Evolutionary conservation across 306 rosid genomes (phyloP).

Genomic region (Glycyrrhiza uralensis): DNA sequence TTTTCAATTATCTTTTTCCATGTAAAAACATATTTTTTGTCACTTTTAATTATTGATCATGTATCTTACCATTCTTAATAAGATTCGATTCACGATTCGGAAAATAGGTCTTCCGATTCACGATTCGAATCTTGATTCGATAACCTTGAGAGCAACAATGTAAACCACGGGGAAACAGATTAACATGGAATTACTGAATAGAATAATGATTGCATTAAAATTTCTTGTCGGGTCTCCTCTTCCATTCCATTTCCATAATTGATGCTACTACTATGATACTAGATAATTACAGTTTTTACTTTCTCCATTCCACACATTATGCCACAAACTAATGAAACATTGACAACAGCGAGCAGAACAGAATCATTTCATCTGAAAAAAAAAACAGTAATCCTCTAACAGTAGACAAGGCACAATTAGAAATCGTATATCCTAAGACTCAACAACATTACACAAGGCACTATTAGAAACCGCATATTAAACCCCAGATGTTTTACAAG

Average conservation of each 20-base stretch:
- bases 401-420: neutral
- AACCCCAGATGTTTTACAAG: conserved; percentile 13
- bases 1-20: too few relatives aligned
- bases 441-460: conserved; percentile 6
- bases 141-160: neutral
- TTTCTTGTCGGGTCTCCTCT: neutral
- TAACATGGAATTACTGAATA: neutral
- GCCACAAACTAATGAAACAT: conserved; percentile 3
- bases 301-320: neutral
- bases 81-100: too few relatives aligned
- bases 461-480: neutral
- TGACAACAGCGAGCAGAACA: neutral
- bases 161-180: neutral
- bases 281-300: neutral
- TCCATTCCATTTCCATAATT: neutral
- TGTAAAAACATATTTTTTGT: too few relatives aligned
- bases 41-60: too few relatives aligned
- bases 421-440: neutral
- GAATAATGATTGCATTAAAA: neutral
- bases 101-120: too few relatives aligned
- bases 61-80: too few relatives aligned
- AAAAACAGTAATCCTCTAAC: neutral
- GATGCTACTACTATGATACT: neutral
- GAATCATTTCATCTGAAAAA: neutral
- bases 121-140: too few relatives aligned